Evolutionary conservation across 768 basidiomycete species (phyloP).

Genomic region (Mycena sanguinolenta): DNA sequence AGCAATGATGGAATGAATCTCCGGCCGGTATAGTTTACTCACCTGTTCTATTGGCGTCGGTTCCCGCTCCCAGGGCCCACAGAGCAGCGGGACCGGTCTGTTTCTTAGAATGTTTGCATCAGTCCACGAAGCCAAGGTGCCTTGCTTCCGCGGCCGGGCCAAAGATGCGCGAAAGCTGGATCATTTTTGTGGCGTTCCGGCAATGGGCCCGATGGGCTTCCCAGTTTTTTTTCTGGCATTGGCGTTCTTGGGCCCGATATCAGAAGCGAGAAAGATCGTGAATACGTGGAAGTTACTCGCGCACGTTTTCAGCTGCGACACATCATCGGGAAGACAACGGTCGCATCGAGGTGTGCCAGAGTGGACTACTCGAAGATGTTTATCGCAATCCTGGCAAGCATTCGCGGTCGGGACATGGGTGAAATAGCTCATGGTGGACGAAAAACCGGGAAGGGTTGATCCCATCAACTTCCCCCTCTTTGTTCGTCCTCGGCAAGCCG

Average conservation of each 20-base stretch:
- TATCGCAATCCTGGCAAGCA: constrained; percentile 17
- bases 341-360: constrained; percentile 20
- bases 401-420: constrained; percentile 18
- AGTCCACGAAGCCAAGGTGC: constrained; percentile 19
- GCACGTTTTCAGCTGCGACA: constrained; percentile 15
- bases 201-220: constrained; percentile 9
- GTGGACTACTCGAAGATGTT: constrained; percentile 17
- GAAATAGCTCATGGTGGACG: constrained; percentile 6
- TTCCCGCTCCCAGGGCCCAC: constrained; percentile 17
- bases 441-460: not conserved
- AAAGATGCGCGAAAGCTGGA: not conserved
- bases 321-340: constrained; percentile 22
- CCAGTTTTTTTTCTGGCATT: constrained; percentile 18
- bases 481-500: not conserved
- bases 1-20: constrained; percentile 1
- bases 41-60: constrained; percentile 23
- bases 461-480: constrained; percentile 9
- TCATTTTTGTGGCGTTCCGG: not conserved
- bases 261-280: constrained; percentile 1
- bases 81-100: constrained; percentile 5
- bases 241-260: constrained; percentile 15
- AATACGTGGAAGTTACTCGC: constrained; percentile 10
- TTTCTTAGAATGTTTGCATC: constrained; percentile 13
- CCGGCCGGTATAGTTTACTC: constrained; percentile 2
- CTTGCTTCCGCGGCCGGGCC: constrained; percentile 15